Evolutionary conservation across 2,329 filamentous ascomycete species (phyloP).

Genomic region (Penicillium sp.): DNA sequence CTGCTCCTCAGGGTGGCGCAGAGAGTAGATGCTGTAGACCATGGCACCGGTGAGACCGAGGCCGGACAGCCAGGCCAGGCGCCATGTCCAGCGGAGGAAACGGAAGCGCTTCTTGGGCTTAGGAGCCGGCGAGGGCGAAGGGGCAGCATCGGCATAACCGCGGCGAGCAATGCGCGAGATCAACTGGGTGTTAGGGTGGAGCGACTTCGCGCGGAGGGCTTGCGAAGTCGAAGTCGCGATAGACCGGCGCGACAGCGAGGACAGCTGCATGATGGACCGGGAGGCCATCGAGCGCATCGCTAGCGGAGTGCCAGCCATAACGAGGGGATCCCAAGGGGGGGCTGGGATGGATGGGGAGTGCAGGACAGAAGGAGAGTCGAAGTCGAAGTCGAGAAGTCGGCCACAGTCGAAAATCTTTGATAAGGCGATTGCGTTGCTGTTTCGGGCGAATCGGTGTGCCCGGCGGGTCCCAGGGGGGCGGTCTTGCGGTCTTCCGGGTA

Average conservation of each 20-base stretch:
- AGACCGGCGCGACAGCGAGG: constrained; percentile 42
- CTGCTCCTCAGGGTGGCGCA: constrained; percentile 82
- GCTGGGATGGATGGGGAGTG: constrained; percentile 14
- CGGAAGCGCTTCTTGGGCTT: constrained; percentile 65
- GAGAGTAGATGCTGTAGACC: constrained; percentile 79
- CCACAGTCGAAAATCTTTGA: constrained; percentile 17
- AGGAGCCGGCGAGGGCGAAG: constrained; percentile 36
- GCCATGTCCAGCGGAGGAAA: constrained; percentile 79
- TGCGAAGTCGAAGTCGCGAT: constrained; percentile 33
- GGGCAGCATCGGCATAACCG: constrained; percentile 56
- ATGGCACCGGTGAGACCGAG: constrained; percentile 72
- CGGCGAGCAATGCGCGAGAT: constrained; percentile 48
- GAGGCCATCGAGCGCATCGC: constrained; percentile 40
- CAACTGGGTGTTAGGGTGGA: constrained; percentile 30
- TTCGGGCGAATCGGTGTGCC: constrained; percentile 44
- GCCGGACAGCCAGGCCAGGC: constrained; percentile 76
- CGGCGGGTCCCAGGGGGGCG: constrained; percentile 11
- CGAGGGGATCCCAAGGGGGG: constrained; percentile 25
- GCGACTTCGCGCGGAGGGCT: constrained; percentile 30
- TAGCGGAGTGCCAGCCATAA: constrained; percentile 42
- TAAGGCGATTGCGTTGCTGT: constrained; percentile 30
- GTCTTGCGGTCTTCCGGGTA: background rate
- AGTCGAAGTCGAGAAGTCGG: constrained; percentile 24
- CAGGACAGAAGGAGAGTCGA: constrained; percentile 3
- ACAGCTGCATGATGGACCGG: constrained; percentile 37